phyloP scores from a whole-genome alignment of 2,329 filamentous ascomycete species.

The Pseudopithomyces chartarum region DNA sequence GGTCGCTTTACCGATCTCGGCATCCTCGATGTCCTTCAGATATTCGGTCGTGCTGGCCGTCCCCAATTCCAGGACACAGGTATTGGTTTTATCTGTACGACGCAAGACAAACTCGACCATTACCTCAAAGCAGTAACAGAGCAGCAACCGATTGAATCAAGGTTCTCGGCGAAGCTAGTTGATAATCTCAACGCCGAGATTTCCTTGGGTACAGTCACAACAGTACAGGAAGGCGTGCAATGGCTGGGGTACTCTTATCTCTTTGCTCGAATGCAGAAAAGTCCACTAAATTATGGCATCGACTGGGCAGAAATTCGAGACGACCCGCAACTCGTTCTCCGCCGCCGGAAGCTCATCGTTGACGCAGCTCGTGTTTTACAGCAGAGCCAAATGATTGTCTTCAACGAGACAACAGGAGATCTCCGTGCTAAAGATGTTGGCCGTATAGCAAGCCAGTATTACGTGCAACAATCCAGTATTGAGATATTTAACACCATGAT shows the following conservation, averaged over 20 bases:
- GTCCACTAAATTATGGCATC: constrained; percentile 90
- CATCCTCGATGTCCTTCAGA: constrained; percentile 95
- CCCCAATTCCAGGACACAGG: constrained; percentile 97
- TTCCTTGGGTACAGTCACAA: constrained; percentile 90
- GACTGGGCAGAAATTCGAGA: constrained; percentile 90
- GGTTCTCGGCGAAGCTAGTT: constrained; percentile 89
- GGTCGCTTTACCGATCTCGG: constrained; percentile 96
- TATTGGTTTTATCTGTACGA: constrained; percentile 98
- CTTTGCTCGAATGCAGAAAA: constrained; percentile 94
- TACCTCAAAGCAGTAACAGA: constrained; percentile 93
- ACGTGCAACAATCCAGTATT: constrained; percentile 90
- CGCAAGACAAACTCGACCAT: constrained; percentile 88
- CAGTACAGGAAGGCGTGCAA: constrained; percentile 88
- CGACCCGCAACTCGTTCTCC: constrained; percentile 84
- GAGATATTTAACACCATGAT: constrained; percentile 98
- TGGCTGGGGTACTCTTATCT: constrained; percentile 99
- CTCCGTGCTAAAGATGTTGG: constrained; percentile 93
- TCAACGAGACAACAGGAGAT: constrained; percentile 92
- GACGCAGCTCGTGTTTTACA: constrained; percentile 87
- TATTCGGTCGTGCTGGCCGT: constrained; percentile 96
- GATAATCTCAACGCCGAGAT: constrained; percentile 98
- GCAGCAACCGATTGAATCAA: constrained; percentile 96
- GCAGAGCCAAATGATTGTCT: constrained; percentile 98
- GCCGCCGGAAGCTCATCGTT: constrained; percentile 83
- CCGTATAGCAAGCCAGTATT: constrained; percentile 95